These are phyloP conservation scores for Pogostemon cablin DNA, from an alignment of 257 asterid species.

Conservation along the genomic window DNA sequence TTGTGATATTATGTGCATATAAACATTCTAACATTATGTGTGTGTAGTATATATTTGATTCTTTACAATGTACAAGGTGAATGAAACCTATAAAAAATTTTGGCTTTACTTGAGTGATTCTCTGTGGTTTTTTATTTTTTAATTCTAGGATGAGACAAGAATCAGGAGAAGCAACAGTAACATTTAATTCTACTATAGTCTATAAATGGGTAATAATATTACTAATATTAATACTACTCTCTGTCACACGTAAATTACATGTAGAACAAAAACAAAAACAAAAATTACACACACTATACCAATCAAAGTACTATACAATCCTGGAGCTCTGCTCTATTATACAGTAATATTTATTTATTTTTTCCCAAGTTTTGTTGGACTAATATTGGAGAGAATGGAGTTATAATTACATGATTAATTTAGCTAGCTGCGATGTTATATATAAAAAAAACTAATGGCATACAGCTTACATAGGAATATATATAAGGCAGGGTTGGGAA, in stretches of 20 bases:
- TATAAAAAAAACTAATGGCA: no score
- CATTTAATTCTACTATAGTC: neutral
- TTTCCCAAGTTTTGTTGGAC: no score
- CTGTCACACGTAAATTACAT: slow-evolving; percentile 11
- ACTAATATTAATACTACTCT: neutral
- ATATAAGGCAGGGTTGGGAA: slow-evolving; percentile 17
- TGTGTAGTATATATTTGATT: neutral
- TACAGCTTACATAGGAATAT: no score
- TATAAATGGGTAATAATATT: neutral
- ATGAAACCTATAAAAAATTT: neutral
- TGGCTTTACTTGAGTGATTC: neutral
- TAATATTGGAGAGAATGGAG: no score
- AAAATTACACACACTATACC: slow-evolving; percentile 3
- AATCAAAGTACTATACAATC: neutral
- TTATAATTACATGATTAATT: no score
- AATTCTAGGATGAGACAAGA: slow-evolving; percentile 11
- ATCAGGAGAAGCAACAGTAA: neutral
- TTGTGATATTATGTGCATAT: no score
- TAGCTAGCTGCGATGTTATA: no score
- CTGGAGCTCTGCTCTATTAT: neutral
- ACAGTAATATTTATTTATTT: no score
- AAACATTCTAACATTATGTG: no score
- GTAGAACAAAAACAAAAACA: neutral
- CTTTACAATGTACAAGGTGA: neutral
- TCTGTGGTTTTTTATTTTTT: neutral